Conservation (phyloP, 345 rosid genomes). For the Kernera saxatilis region DNA sequence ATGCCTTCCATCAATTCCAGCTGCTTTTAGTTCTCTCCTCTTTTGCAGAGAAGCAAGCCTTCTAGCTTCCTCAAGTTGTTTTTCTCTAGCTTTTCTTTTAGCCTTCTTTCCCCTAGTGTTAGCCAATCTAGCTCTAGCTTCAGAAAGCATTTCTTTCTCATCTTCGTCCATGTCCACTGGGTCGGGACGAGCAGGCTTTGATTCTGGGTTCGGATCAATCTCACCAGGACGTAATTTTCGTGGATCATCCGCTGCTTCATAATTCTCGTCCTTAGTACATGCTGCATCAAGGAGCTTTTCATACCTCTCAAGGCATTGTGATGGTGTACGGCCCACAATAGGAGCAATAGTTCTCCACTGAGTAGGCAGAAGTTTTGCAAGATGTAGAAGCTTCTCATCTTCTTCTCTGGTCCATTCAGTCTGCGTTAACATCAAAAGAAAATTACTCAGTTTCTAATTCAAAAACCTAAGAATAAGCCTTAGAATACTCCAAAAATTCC, state of each 20-base stretch:
- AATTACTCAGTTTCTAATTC: neutral
- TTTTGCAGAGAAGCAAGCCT: slow-evolving; percentile 99
- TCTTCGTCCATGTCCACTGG: slow-evolving; percentile 99
- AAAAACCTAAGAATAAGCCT: neutral
- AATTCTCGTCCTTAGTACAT: slow-evolving; percentile 92
- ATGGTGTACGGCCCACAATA: slow-evolving; percentile 97
- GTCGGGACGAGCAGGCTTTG: slow-evolving; percentile 99
- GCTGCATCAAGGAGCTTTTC: slow-evolving; percentile 99
- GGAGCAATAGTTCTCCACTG: slow-evolving; percentile 99
- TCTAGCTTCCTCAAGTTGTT: slow-evolving; percentile 97
- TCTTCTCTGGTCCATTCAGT: slow-evolving; percentile 99
- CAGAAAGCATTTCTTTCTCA: slow-evolving; percentile 99
- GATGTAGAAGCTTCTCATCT: slow-evolving; percentile 98
- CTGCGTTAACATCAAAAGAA: slow-evolving; percentile 34
- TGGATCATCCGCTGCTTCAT: slow-evolving; percentile 94
- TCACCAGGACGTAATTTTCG: slow-evolving; percentile 96
- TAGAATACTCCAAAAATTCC: neutral
- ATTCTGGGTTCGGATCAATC: slow-evolving; percentile 95
- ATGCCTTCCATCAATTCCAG: slow-evolving; percentile 81
- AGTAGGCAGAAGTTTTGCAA: slow-evolving; percentile 96
- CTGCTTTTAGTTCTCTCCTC: slow-evolving; percentile 96
- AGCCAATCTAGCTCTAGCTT: slow-evolving; percentile 93
- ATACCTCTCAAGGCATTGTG: slow-evolving; percentile 96
- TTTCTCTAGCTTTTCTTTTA: slow-evolving; percentile 96
- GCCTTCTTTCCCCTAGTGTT: slow-evolving; percentile 98